Percentiles rank a stretch among this genome's conserved stretches.
These are phyloP conservation scores for Pinus albicaulis DNA, from an alignment of 75 land plant genomes.

Conservation along the genomic window DNA sequence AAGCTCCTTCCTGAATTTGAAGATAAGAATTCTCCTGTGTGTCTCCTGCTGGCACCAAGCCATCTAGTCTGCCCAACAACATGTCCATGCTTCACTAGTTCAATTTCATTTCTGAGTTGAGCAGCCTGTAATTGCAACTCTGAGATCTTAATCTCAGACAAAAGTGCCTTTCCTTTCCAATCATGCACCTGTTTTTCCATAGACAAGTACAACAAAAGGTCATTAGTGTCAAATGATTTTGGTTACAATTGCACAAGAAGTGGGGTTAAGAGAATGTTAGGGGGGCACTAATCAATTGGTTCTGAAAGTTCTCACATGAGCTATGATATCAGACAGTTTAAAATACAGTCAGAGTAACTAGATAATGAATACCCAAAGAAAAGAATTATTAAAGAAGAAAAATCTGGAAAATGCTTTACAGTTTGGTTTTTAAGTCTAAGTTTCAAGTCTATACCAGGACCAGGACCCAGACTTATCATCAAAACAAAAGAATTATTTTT, in stretches of 20 bases:
- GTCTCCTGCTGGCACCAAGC: not conserved
- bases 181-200: slow-evolving; percentile 48
- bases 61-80: slow-evolving; percentile 21
- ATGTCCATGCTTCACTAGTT: slow-evolving; percentile 11
- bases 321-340: not conserved
- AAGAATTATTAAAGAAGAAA: not conserved
- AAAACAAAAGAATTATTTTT: too few species aligned
- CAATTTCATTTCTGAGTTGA: slow-evolving; percentile 11
- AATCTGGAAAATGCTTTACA: too few species aligned
- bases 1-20: not conserved
- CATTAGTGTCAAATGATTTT: not conserved
- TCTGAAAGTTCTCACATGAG: too few species aligned
- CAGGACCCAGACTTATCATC: too few species aligned
- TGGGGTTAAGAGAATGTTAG: too few species aligned
- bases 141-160: slow-evolving; percentile 25
- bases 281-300: too few species aligned
- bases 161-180: slow-evolving; percentile 46
- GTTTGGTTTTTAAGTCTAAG: too few species aligned
- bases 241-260: too few species aligned
- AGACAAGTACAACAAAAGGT: not conserved
- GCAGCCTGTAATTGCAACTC: slow-evolving; percentile 25
- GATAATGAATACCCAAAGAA: not conserved
- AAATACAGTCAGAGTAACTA: not conserved
- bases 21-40: not conserved
- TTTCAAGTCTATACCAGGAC: too few species aligned